Evolutionary conservation across 352 stramenopile genomes (phyloP), one percentile per base, ranked within the genome.

Genomic region (Globisporangium nodosum): DNA sequence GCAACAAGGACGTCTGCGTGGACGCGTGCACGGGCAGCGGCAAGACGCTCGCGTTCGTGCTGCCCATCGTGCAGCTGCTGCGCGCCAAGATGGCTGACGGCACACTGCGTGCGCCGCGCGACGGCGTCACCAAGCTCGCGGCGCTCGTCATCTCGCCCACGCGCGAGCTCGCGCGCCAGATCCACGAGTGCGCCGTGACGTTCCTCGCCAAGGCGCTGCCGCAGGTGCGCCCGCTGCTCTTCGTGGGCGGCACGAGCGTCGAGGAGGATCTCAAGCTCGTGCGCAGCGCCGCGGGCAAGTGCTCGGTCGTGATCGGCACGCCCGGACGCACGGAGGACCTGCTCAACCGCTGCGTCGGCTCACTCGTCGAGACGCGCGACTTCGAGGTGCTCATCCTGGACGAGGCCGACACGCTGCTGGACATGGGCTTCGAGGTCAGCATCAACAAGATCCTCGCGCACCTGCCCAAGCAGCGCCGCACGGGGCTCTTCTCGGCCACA

Each of bases 351-450:
- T 97, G 81, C 59, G 76, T 82, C 21, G 75, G 76, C 58, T 76
- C 69, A 35, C 81, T 66, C 16, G 59, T 98, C 45, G 90, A 98
- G 63, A 81, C 89, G 16, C 86, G 82, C 37, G 88, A 98, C 72
- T 90, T 99, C 53, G 96, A 99, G 64, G 90, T 98, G 35, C 77
- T 99, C 21, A 97, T 99, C 51, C 70, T 99, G 35, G 97, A 99
- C 71, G 97, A 99, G 71, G 97, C 96, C n/a, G 98, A 99, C 67
- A 98, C 96, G 24, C 66, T 99, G 40, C 80, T 99, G 40, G 96
- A 98, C 71, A 98, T 99, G 82, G 96, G 96, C 58, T 99, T 99
- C 64, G 89, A 98, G 65, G 83, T 96, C 13, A 96, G 92, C 50
- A 84, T 99, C 35, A 97, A 93, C 59, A 93, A 85, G 55, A 99